Base-by-base conservation (phyloP, 2,329 filamentous ascomycete species). In the Fusarium marasasianum region DNA sequence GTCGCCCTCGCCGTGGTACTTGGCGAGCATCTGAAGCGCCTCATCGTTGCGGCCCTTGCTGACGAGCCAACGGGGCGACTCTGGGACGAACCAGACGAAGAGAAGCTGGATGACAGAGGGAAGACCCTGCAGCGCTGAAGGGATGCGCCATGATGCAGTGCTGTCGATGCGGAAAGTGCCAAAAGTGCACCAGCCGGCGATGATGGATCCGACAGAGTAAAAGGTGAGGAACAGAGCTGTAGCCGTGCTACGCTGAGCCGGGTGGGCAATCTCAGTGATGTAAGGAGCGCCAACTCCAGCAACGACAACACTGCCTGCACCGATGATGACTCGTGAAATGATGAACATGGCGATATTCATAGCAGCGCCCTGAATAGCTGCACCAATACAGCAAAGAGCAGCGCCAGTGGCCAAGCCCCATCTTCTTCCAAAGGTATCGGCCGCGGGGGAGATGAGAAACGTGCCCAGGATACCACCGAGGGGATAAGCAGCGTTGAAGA, bases 321-420 rank as follows among this genome's bases (percentile, higher is more conserved):
- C 54, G 3, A 63, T 60, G 10, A 63, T 48, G 12, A 60, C 29
- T 43, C 54, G 43, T 1, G 61, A 63, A 1, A 63, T 59, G 1
- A 63, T 59, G 5, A 63, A 63, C 61, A 63, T 63, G 37, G 61
- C 54, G 14, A 63, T 60, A 13, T 63, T 61, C 7, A 60, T 35
- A 15, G 61, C 12, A 13, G 17, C 54, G 10, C 54, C 54, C 12
- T 63, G 54, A 0, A 63, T n/a, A 22, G 43, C 43, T 2, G 54
- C 61, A 13, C 61, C 54, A 5, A 63, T 14, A 5, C 55, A 60
- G 20, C 43, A 61, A 1, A 63, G 43, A 0, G n/a, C 31, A 24
- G 50, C 59, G 3, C 59, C 50, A 8, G 55, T 33, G 0, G 50
- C 59, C 3, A 62, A 22, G 1, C 59, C 59, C 13, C 59, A 62